A percentile compares a stretch with the other conserved stretches of the same genome.
These are phyloP conservation scores for Starmera caribaea DNA, from an alignment of 805 yeast genomes.

Conservation along the genomic window DNA sequence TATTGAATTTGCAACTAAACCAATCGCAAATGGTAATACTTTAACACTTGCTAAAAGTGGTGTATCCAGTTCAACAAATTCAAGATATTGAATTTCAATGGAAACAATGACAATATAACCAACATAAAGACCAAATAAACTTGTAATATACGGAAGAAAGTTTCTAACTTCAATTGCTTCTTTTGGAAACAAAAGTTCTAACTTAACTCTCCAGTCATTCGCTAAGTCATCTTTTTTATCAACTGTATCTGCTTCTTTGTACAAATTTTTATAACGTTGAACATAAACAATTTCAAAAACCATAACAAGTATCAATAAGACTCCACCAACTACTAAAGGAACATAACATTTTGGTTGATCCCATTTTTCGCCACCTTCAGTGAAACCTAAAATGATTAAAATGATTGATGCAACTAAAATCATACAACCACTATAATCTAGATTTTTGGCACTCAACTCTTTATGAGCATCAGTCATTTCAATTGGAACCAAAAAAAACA, in stretches of 20 bases:
- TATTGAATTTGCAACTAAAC: too few species aligned
- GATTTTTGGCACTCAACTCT: conserved; percentile 13
- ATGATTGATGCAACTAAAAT: conserved; percentile 25
- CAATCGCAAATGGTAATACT: too few species aligned
- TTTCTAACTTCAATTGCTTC: background rate
- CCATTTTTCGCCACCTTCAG: conserved; percentile 37
- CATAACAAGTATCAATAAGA: conserved; percentile 18
- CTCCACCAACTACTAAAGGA: conserved; percentile 28
- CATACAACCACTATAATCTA: conserved; percentile 28
- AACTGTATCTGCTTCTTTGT: conserved; percentile 1
- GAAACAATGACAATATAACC: too few species aligned
- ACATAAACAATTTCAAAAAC: conserved; percentile 22
- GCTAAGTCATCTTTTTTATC: conserved; percentile 2
- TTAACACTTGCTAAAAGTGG: too few species aligned
- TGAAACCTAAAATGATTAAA: conserved; percentile 32
- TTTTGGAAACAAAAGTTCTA: background rate
- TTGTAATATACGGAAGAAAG: too few species aligned
- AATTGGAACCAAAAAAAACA: conserved; percentile 22
- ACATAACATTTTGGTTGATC: conserved; percentile 29
- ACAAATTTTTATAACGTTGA: conserved; percentile 7
- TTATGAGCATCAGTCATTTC: conserved; percentile 16
- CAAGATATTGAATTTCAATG: too few species aligned
- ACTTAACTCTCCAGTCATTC: conserved; percentile 1
- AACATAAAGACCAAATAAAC: too few species aligned
- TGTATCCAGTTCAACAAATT: too few species aligned